A percentile compares a stretch with the other conserved stretches of the same genome.
These are phyloP conservation scores for Beauveria pseudobassiana DNA, from an alignment of 2,329 filamentous ascomycete species.

Conservation along the genomic window DNA sequence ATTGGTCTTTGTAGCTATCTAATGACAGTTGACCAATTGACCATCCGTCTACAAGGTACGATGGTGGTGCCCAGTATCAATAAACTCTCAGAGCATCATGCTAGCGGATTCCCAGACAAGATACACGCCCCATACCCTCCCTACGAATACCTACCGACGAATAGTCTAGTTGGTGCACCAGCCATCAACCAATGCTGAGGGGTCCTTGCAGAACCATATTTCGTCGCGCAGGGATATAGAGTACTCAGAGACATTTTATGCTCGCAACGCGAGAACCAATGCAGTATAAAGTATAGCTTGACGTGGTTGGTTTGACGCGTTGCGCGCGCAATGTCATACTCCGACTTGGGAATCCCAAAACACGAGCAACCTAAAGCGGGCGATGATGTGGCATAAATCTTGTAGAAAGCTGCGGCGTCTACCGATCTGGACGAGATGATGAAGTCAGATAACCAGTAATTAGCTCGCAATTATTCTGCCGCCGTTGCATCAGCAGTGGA, in stretches of 20 bases:
- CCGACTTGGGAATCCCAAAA: not conserved
- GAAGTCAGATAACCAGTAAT: not conserved
- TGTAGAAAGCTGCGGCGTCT: not conserved
- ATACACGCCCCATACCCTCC: not conserved
- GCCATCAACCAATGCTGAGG: not conserved
- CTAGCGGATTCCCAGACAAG: not conserved
- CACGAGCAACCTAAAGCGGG: not conserved
- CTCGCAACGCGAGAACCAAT: not conserved
- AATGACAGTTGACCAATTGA: no score
- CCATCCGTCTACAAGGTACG: no score
- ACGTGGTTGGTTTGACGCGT: not conserved
- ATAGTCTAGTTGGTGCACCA: not conserved
- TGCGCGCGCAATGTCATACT: not conserved
- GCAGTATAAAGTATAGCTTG: not conserved
- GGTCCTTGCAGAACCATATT: not conserved
- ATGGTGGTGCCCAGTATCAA: no score
- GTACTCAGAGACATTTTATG: not conserved
- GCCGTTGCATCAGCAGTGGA: slow-evolving; percentile 3
- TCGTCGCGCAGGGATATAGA: not conserved
- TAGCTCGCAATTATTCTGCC: not conserved
- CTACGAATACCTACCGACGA: not conserved
- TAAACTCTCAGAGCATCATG: no score
- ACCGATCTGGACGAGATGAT: not conserved
- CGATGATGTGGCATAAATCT: not conserved
- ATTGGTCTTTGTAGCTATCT: no score